phyloP scores from a whole-genome alignment of 495 filamentous ascomycete genomes.

The Trichoderma orchidacearum region DNA sequence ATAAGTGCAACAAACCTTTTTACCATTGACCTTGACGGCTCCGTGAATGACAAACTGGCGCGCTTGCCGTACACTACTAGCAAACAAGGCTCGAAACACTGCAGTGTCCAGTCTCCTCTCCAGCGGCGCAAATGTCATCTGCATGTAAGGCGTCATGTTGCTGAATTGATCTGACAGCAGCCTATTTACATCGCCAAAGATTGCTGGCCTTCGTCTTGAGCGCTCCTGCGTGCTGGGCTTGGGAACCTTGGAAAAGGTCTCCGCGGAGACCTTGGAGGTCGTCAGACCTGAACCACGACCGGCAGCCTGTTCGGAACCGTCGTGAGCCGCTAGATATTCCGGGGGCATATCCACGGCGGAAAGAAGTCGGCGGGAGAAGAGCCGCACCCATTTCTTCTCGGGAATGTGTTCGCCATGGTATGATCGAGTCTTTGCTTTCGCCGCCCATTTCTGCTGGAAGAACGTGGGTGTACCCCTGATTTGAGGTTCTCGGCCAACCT shows the following conservation, averaged over 20 bases:
- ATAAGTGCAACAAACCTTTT: slow-evolving; percentile 49
- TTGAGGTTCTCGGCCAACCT: slow-evolving; percentile 19
- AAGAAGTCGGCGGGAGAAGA: slow-evolving; percentile 61
- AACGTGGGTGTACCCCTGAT: slow-evolving; percentile 41
- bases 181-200: not conserved
- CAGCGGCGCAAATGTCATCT: slow-evolving; percentile 83
- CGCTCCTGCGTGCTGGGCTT: not conserved
- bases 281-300: slow-evolving; percentile 63
- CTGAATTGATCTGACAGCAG: not conserved
- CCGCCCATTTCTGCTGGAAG: slow-evolving; percentile 96
- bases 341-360: slow-evolving; percentile 73
- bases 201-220: not conserved
- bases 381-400: slow-evolving; percentile 80
- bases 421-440: slow-evolving; percentile 66
- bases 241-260: not conserved
- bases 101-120: slow-evolving; percentile 86
- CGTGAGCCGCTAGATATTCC: slow-evolving; percentile 54
- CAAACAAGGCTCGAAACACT: slow-evolving; percentile 84
- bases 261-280: not conserved
- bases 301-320: slow-evolving; percentile 67
- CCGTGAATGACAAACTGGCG: slow-evolving; percentile 90
- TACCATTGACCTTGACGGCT: slow-evolving; percentile 87
- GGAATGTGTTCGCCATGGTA: slow-evolving; percentile 93
- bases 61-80: slow-evolving; percentile 86
- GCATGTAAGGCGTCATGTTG: slow-evolving; percentile 61